Conservation (phyloP, 768 basidiomycete genomes). For the Hygrophoropsis aurantiaca region DNA sequence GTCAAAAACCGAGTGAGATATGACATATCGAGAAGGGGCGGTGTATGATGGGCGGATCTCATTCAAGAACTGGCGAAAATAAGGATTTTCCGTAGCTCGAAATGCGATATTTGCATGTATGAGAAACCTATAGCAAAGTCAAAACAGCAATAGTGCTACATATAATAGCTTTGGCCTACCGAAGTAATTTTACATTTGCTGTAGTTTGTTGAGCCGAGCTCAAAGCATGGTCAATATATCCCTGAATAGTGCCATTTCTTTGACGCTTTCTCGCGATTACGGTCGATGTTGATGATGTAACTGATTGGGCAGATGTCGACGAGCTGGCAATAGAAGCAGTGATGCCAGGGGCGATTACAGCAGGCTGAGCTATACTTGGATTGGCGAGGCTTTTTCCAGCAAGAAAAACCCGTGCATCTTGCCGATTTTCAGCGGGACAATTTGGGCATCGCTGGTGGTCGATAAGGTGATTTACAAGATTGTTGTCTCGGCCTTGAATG, state of each 20-base stretch:
- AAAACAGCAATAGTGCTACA: too few relatives aligned
- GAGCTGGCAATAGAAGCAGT: too few relatives aligned
- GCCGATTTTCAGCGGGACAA: background rate
- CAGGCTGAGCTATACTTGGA: too few relatives aligned
- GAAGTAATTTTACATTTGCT: background rate
- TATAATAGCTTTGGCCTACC: background rate
- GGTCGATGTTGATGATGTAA: background rate
- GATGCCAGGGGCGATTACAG: too few relatives aligned
- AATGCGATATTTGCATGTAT: conserved; percentile 27
- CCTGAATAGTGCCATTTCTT: background rate
- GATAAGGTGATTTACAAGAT: background rate
- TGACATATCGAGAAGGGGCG: conserved; percentile 18
- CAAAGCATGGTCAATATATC: conserved; percentile 3
- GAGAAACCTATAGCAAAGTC: conserved; percentile 9
- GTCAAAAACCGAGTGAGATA: conserved; percentile 22
- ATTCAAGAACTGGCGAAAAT: conserved; percentile 18
- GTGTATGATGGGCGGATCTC: conserved; percentile 23
- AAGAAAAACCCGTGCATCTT: background rate
- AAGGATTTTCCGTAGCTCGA: conserved; percentile 13
- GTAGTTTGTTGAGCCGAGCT: background rate
- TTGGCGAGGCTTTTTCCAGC: too few relatives aligned
- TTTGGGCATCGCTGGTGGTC: background rate
- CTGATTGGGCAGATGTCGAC: too few relatives aligned
- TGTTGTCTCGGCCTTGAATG: conserved; percentile 5
- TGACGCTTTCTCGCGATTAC: background rate